A percentile compares a stretch with the other conserved stretches of the same genome.
Conservation (phyloP, 1,139 yeast genomes). For the Petasospora rhodanensis region DNA sequence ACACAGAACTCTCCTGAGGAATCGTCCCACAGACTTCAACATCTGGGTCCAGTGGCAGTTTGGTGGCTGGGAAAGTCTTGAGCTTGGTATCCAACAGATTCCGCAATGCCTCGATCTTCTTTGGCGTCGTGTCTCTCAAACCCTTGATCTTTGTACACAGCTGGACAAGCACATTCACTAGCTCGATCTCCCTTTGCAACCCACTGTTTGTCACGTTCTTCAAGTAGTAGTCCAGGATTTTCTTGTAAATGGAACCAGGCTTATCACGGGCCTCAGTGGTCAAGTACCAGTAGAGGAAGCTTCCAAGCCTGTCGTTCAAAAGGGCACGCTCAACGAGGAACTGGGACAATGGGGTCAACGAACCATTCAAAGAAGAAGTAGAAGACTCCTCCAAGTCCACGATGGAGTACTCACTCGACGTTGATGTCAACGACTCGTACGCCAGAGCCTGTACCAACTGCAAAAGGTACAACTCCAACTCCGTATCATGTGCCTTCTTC, state of each 20-base stretch:
- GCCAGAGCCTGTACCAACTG: conserved; percentile 92
- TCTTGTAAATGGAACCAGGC: conserved; percentile 31
- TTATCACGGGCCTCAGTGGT: conserved; percentile 84
- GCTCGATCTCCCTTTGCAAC: conserved; percentile 39
- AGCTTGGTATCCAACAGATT: conserved; percentile 31
- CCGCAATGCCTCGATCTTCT: conserved; percentile 46
- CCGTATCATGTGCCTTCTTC: conserved; percentile 72
- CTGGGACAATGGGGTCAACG: conserved; percentile 62
- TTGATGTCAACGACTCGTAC: conserved; percentile 52
- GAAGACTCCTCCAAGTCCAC: conserved; percentile 28
- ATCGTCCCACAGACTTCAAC: conserved; percentile 64
- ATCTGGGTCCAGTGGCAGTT: conserved; percentile 35
- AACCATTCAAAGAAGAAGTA: conserved; percentile 11
- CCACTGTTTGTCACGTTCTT: conserved; percentile 27
- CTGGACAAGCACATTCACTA: conserved; percentile 38
- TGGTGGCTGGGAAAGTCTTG: conserved; percentile 26
- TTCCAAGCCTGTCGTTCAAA: conserved; percentile 64
- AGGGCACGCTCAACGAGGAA: conserved; percentile 75
- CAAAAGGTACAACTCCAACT: conserved; percentile 71
- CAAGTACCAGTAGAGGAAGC: conserved; percentile 86
- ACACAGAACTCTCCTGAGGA: conserved; percentile 79
- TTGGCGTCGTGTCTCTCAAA: conserved; percentile 52
- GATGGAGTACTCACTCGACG: conserved; percentile 37
- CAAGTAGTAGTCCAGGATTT: conserved; percentile 32
- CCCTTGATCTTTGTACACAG: conserved; percentile 41